Evolutionary conservation across 352 stramenopile species (phyloP).

Genomic region (Globisporangium okanoganense): DNA sequence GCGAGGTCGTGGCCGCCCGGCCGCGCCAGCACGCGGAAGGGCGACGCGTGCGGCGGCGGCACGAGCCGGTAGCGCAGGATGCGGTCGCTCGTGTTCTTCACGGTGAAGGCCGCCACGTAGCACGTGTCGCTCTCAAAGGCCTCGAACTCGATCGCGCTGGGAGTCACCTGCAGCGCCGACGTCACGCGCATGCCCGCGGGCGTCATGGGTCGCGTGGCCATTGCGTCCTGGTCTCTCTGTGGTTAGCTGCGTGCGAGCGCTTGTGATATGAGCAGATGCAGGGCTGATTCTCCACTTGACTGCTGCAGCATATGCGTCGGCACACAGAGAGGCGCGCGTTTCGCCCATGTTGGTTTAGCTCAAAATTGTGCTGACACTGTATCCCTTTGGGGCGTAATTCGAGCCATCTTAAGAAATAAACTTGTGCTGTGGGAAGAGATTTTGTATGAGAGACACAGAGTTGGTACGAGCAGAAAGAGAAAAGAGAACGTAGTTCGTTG

Average conservation of each 20-base stretch:
- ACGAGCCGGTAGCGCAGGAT: constrained; percentile 55
- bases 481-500: no score
- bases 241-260: background rate
- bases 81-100: constrained; percentile 70
- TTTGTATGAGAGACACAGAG: no score
- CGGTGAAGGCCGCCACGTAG: constrained; percentile 55
- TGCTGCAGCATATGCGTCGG: no score
- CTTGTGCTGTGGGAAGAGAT: no score
- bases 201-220: constrained; percentile 9
- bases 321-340: no score
- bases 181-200: constrained; percentile 18
- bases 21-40: constrained; percentile 54
- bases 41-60: constrained; percentile 43
- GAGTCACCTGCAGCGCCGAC: constrained; percentile 57
- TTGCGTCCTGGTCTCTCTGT: background rate
- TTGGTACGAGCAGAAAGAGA: no score
- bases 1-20: constrained; percentile 47
- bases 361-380: no score
- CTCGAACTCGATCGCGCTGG: constrained; percentile 59
- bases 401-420: no score
- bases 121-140: constrained; percentile 52
- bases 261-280: no score
- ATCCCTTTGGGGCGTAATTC: no score
- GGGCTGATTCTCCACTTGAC: no score
- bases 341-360: no score